Percentiles rank a stretch among this genome's conserved stretches.
phyloP scores from a whole-genome alignment of 1,139 yeast species.

The Debaryomyces sp. region DNA sequence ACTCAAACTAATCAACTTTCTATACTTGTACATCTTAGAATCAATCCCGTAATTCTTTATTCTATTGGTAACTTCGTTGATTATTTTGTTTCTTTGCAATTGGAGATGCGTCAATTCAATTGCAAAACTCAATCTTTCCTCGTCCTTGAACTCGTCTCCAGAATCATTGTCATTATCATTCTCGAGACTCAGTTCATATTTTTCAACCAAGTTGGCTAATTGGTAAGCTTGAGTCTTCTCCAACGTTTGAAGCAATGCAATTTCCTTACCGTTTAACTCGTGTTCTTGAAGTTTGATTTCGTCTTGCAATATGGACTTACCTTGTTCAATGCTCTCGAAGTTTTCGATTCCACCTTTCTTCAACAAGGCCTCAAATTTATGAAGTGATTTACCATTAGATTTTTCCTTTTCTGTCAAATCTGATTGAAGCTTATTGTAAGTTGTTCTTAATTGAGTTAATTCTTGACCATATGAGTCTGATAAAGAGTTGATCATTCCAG shows the following conservation, averaged over 20 bases:
- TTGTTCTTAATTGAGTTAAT: conserved; percentile 23
- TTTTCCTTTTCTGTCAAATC: conserved; percentile 22
- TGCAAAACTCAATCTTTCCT: conserved; percentile 29
- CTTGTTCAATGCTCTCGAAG: conserved; percentile 31
- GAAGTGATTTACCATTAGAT: conserved; percentile 20
- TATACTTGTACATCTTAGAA: conserved; percentile 74
- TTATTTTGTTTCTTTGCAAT: conserved; percentile 47
- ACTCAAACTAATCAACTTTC: conserved; percentile 77
- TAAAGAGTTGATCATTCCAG: conserved; percentile 47
- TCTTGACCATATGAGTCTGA: conserved; percentile 41
- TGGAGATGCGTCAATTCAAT: conserved; percentile 57
- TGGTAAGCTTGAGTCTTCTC: conserved; percentile 35
- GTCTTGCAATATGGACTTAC: conserved; percentile 24
- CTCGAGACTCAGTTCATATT: conserved; percentile 23
- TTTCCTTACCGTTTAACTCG: conserved; percentile 39
- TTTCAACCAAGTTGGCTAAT: conserved; percentile 32
- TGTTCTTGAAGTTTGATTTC: conserved; percentile 25
- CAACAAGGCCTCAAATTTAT: conserved; percentile 19
- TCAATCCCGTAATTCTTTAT: conserved; percentile 44
- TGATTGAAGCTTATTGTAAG: conserved; percentile 21
- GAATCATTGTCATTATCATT: conserved; percentile 14
- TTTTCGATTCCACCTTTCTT: conserved; percentile 27
- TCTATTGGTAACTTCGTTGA: conserved; percentile 39
- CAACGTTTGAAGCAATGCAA: conserved; percentile 28
- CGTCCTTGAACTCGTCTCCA: conserved; percentile 21